Evolutionary conservation across 1,284 basidiomycete genomes (phyloP), one percentile per base, ranked within the genome.

Genomic region (Mrakiaceae sp.): DNA sequence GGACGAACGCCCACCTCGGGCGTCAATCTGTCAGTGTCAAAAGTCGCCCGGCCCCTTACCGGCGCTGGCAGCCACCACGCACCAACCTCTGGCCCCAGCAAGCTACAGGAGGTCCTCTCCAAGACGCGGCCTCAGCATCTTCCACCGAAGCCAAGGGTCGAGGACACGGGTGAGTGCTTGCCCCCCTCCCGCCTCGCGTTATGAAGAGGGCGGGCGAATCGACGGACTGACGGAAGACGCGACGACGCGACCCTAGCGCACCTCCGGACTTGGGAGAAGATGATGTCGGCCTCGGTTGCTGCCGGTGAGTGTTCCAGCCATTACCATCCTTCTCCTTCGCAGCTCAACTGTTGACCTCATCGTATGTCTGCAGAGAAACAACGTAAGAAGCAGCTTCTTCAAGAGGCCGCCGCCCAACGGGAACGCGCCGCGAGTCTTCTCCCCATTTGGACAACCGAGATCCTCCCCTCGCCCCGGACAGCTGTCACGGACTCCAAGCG

Each of bases 221-320:
- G 27, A 27, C 27, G 27, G 27, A 27, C 27, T 27, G 27, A 27
- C 27, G 27, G 27, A 27, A 27, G 27, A 27, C 27, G 27, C 27
- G 27, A 27, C 27, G 27, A 27, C 27, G 27, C 27, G 27, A 27
- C 27, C 73, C 77, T 81, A 64, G 87, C 84, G 69, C 92, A 97
- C 76, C 79, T 91, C 72, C 84, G 86, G 43, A 88, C 88, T 72
- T 97, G 92, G 90, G 84, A 91, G 72, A 77, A 81, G 53, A 95
- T 97, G 90, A 97, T 97, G 93, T 69, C 70, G 10, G 71, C 75
- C 57, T 47, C 57, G 47, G 10, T 39, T 58, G n/a, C 57, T 27
- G 27, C 27, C 27, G 27, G 27, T 27, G 27, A 27, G 27, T 27
- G 27, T 27, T 27, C 27, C 27, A 27, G 27, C 27, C 27, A 2